Base-by-base conservation (phyloP, 306 rosid genomes). In the Oemleria cerasiformis region DNA sequence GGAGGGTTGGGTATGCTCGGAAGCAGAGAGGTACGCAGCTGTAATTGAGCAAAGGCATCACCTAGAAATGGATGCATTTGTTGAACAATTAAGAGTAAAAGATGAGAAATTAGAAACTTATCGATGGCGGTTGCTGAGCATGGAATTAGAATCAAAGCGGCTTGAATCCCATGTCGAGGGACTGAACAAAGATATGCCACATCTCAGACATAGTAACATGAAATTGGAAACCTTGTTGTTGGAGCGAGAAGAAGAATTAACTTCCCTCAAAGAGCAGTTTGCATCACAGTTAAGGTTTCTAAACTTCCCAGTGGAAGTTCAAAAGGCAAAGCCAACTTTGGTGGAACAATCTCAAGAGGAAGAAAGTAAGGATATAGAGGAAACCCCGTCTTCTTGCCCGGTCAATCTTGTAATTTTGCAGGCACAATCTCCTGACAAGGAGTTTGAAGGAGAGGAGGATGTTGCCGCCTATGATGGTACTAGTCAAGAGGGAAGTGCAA, bases 21-120 rank as follows among this genome's bases (percentile, higher is more conserved):
- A 94, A 77, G 92, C 92, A 47, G 98, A 88, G 78, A 94, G 87
- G 77, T 87, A 91, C 67, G 92, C 88, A 74, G 72, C 78, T 20
- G 39, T 78, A 67, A 82, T 91, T 74, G 92, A 91, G 76, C 96
- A 86, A 59, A 86, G 97, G 87, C 96, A 94, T 82, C 88, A 86
- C 73, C 70, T 84, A 51, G 98, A 94, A 75, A 83, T 94, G 25
- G 97, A 94, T 67, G 98, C 98, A 71, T 94, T 91, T 82, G 87
- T 87, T 11, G 98, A 94, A 72, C 97, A 94, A 81, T 80, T 94
- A 88, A 77, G 85, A 74, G 68, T 87, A 63, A 91, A 91, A 79
- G 98, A 89, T 75, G 97, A 94, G 82, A 94, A 91, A 72, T 42
- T 94, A 73, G 96, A 94, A 79, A 88, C 85, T 51, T 84, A 86